A percentile compares a stretch with the other conserved stretches of the same genome.
Conservation (phyloP, 2,329 filamentous ascomycete genomes). For the Monilinia laxa region DNA sequence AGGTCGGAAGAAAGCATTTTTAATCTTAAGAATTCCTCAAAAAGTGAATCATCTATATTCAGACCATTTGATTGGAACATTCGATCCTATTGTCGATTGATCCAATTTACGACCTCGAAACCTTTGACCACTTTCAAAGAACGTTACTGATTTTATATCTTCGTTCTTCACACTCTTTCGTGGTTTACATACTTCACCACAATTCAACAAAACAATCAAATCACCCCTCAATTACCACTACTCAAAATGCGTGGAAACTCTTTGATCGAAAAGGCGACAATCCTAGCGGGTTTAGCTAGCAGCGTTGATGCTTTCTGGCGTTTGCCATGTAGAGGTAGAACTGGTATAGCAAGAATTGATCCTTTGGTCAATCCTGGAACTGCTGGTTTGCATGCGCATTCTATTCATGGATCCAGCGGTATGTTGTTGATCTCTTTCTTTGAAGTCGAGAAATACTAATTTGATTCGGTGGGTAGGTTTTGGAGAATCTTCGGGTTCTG, state of each 20-base stretch:
- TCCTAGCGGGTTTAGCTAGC: conserved; percentile 1
- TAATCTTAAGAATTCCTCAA: neutral
- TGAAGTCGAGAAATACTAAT: conserved; percentile 23
- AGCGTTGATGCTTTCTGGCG: conserved; percentile 75
- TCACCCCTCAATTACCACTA: neutral
- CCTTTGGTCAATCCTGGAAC: conserved; percentile 64
- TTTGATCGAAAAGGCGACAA: conserved; percentile 6
- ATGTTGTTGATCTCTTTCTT: conserved; percentile 42
- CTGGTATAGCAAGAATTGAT: conserved; percentile 72
- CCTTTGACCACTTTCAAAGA: conserved; percentile 4
- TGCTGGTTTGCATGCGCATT: conserved; percentile 66
- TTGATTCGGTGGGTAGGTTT: conserved; percentile 55
- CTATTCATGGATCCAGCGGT: conserved; percentile 75
- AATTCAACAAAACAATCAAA: neutral
- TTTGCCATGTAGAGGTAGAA: conserved; percentile 74
- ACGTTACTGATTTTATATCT: neutral
- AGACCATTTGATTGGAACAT: neutral
- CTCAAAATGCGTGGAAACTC: conserved; percentile 19
- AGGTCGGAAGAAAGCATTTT: neutral
- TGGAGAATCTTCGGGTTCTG: conserved; percentile 54
- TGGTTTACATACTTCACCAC: neutral
- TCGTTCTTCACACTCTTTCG: conserved; percentile 11
- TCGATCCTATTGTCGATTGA: neutral
- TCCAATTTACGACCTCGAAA: neutral
- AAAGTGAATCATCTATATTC: conserved; percentile 12